phyloP scores from a whole-genome alignment of 495 filamentous ascomycete species.

The Podospora pseudopauciseta region DNA sequence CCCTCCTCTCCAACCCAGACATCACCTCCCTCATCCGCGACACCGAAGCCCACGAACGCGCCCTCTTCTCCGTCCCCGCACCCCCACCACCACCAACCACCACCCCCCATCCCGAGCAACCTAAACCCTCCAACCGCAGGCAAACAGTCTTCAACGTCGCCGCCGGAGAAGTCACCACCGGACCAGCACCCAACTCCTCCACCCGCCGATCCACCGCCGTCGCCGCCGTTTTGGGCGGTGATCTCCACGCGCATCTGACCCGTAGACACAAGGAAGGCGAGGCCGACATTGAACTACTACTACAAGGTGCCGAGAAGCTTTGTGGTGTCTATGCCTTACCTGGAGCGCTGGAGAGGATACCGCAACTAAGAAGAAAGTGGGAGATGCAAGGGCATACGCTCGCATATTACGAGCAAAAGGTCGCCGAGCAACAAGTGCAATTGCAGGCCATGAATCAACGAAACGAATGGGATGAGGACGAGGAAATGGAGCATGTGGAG shows the following conservation, averaged over 20 bases:
- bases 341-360: slow-evolving; percentile 77
- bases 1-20: slow-evolving; percentile 79
- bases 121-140: slow-evolving; percentile 36
- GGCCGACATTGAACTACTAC: slow-evolving; percentile 79
- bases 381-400: slow-evolving; percentile 70
- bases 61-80: slow-evolving; percentile 85
- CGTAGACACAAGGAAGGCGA: slow-evolving; percentile 35
- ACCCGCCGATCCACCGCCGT: slow-evolving; percentile 75
- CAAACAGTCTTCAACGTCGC: slow-evolving; percentile 57
- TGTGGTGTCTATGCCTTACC: slow-evolving; percentile 82
- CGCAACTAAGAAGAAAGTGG: slow-evolving; percentile 66
- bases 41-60: slow-evolving; percentile 91
- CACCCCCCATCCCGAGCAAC: slow-evolving; percentile 29
- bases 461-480: slow-evolving; percentile 42
- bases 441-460: slow-evolving; percentile 66
- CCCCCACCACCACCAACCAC: slow-evolving; percentile 47
- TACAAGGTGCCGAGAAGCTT: slow-evolving; percentile 86
- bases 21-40: slow-evolving; percentile 94
- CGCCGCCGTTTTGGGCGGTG: slow-evolving; percentile 79
- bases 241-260: slow-evolving; percentile 79
- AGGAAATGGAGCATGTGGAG: slow-evolving; percentile 31
- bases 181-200: slow-evolving; percentile 36
- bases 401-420: slow-evolving; percentile 70
- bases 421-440: slow-evolving; percentile 71
- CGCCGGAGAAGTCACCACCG: slow-evolving; percentile 52